Evolutionary conservation across 2,329 filamentous ascomycete genomes (phyloP).

Genomic region (Colletotrichum gloeosporioides): DNA sequence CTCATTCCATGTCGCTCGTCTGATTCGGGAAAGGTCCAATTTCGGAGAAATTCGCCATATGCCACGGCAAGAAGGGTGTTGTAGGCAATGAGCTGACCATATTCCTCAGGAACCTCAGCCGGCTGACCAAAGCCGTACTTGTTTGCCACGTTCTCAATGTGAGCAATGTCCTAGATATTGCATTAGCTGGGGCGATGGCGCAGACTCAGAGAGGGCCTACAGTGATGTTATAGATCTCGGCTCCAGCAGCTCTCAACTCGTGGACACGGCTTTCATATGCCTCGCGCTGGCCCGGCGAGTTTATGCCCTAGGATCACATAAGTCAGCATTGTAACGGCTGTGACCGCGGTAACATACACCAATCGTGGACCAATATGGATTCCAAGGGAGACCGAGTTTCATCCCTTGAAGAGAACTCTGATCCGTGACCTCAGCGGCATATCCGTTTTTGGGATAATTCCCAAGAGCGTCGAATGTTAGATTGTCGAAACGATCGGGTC

Average conservation of each 20-base stretch:
- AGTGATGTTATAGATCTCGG: not conserved
- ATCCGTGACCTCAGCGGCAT: not conserved
- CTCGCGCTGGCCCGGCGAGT: not conserved
- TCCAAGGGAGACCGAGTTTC: not conserved
- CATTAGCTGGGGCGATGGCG: not conserved
- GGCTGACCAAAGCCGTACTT: slow-evolving; percentile 20
- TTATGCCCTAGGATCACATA: not conserved
- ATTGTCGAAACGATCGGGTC: not conserved
- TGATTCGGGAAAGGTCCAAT: slow-evolving; percentile 17
- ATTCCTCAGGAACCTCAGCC: not conserved
- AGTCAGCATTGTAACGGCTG: not conserved
- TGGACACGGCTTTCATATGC: not conserved
- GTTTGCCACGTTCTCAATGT: slow-evolving; percentile 11
- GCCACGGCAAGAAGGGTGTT: slow-evolving; percentile 24
- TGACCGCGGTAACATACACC: not conserved
- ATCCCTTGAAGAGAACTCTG: not conserved
- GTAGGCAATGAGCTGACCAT: slow-evolving; percentile 16
- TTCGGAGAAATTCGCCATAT: slow-evolving; percentile 24
- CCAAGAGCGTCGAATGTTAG: not conserved
- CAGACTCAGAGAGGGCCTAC: not conserved
- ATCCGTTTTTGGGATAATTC: not conserved
- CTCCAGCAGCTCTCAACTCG: not conserved
- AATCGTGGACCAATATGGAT: not conserved
- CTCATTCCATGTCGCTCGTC: slow-evolving; percentile 23
- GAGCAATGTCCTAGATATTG: not conserved